Percentiles rank a stretch among this genome's conserved stretches.
phyloP scores from a whole-genome alignment of 371 early-diverging fungal genomes.

The Coemansia sp. region DNA sequence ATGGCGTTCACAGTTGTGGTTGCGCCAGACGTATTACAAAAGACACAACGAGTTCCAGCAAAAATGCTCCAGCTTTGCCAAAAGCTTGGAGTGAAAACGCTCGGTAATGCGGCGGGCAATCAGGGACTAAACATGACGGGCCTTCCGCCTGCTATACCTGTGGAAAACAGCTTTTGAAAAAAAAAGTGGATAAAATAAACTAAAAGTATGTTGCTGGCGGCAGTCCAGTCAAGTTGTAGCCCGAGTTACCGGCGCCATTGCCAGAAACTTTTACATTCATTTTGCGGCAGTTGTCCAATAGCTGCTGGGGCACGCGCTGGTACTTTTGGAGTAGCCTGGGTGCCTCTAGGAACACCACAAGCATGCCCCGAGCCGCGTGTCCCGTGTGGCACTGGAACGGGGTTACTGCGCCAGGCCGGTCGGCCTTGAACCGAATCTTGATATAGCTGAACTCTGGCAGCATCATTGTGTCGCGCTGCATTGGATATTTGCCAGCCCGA shows the following conservation, averaged over 20 bases:
- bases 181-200: too few relatives aligned
- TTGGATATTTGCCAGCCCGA: neutral
- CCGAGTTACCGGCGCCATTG: too few relatives aligned
- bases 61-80: slow-evolving; percentile 55
- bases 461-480: slow-evolving; percentile 15
- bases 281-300: slow-evolving; percentile 55
- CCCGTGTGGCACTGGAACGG: slow-evolving; percentile 81
- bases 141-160: neutral
- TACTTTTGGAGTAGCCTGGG: slow-evolving; percentile 58
- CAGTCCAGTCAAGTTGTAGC: too few relatives aligned
- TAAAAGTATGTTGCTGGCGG: too few relatives aligned
- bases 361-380: slow-evolving; percentile 69
- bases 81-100: slow-evolving; percentile 49
- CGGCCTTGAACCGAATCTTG: slow-evolving; percentile 66
- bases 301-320: slow-evolving; percentile 51
- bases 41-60: slow-evolving; percentile 53
- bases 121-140: neutral
- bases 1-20: slow-evolving; percentile 63
- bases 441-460: slow-evolving; percentile 58
- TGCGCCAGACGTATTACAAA: slow-evolving; percentile 61
- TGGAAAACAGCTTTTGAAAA: too few relatives aligned
- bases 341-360: slow-evolving; percentile 64
- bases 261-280: too few relatives aligned
- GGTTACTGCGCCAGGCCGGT: slow-evolving; percentile 77
- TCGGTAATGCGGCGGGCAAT: neutral